A percentile compares a stretch with the other conserved stretches of the same genome.
These are phyloP conservation scores for Casuarina glauca DNA, from an alignment of 306 rosid species.

Conservation along the genomic window DNA sequence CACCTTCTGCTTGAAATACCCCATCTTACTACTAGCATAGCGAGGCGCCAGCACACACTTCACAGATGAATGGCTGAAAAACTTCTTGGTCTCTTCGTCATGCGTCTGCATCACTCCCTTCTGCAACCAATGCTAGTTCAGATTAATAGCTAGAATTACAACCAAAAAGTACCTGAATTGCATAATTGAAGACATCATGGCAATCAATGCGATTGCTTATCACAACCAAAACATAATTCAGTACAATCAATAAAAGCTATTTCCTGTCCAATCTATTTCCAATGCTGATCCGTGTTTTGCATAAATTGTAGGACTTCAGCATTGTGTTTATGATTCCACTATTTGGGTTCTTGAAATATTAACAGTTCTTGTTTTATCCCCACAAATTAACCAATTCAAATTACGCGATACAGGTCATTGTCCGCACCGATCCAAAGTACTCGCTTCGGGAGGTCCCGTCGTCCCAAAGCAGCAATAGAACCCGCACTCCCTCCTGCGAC, in stretches of 20 bases:
- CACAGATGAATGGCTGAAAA: constrained; percentile 94
- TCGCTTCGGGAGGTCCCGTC: constrained; percentile 86
- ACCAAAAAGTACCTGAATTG: neutral
- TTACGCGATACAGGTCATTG: neutral
- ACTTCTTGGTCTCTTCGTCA: constrained; percentile 81
- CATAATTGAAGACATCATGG: neutral
- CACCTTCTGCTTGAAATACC: constrained; percentile 77
- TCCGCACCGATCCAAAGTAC: constrained; percentile 55
- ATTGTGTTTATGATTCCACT: neutral
- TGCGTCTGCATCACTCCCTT: constrained; percentile 84
- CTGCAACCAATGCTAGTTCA: constrained; percentile 42
- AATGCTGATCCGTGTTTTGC: too few species aligned
- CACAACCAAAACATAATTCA: too few species aligned
- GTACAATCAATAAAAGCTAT: too few species aligned
- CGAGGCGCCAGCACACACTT: constrained; percentile 84
- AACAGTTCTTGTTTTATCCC: too few species aligned
- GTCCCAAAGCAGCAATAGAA: constrained; percentile 85
- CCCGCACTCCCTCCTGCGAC: constrained; percentile 86
- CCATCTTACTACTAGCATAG: constrained; percentile 71
- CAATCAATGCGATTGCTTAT: neutral
- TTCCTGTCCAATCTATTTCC: too few species aligned
- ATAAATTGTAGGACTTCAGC: too few species aligned
- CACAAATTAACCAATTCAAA: neutral
- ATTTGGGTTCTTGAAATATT: neutral
- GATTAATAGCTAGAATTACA: constrained; percentile 20